phyloP scores from a whole-genome alignment of 2,329 filamentous ascomycete genomes.

The Penicillium fuscoglaucum region DNA sequence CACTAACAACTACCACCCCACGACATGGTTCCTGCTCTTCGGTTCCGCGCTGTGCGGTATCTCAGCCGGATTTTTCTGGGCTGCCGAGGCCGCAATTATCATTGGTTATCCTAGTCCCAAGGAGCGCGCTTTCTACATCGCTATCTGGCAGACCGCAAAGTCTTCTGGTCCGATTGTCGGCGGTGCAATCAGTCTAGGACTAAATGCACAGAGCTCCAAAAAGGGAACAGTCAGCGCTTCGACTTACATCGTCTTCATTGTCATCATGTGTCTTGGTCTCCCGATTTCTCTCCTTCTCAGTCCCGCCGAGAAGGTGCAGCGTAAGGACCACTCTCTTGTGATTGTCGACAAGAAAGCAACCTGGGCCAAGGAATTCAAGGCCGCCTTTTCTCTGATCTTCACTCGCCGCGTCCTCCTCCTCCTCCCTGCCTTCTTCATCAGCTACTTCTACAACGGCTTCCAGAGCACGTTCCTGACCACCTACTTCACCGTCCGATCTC shows the following conservation, averaged over 20 bases:
- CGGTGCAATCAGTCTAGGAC: slow-evolving; percentile 25
- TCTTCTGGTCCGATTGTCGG: slow-evolving; percentile 26
- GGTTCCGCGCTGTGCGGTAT: slow-evolving; percentile 50
- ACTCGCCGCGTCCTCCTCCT: slow-evolving; percentile 26
- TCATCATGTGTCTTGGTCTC: slow-evolving; percentile 28
- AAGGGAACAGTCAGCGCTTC: slow-evolving; percentile 21
- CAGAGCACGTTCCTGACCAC: slow-evolving; percentile 27
- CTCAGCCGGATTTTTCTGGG: slow-evolving; percentile 52
- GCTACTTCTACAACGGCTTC: slow-evolving; percentile 35
- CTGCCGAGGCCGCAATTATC: slow-evolving; percentile 50
- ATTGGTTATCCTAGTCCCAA: slow-evolving; percentile 42
- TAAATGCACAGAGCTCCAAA: slow-evolving; percentile 20
- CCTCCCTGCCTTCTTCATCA: slow-evolving; percentile 32
- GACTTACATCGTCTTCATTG: slow-evolving; percentile 28
- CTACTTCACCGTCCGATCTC: slow-evolving; percentile 28
- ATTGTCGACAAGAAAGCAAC: slow-evolving; percentile 23
- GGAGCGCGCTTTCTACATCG: slow-evolving; percentile 28
- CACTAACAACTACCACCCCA: slow-evolving; percentile 52
- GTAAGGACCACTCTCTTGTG: slow-evolving; percentile 25
- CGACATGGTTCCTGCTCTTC: slow-evolving; percentile 52
- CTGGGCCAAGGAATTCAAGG: slow-evolving; percentile 26
- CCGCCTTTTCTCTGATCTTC: slow-evolving; percentile 19
- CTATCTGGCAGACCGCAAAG: slow-evolving; percentile 29
- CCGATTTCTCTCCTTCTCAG: slow-evolving; percentile 24
- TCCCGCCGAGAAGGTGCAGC: slow-evolving; percentile 28